Base-by-base conservation (phyloP, 2,329 filamentous ascomycete species). In the Leptosphaerulina australis region DNA sequence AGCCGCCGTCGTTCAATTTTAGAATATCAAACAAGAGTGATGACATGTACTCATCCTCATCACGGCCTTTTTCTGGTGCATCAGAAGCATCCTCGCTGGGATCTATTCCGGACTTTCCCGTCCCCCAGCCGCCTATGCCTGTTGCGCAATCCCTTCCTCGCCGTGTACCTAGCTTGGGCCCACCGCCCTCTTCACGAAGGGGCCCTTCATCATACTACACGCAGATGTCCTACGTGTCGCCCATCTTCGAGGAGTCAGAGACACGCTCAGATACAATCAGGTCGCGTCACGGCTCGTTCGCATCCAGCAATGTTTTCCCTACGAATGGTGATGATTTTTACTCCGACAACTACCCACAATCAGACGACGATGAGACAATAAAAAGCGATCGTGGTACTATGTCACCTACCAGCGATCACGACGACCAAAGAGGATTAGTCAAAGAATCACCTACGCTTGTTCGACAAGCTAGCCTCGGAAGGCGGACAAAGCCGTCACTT, bases 161-260 rank as follows among this genome's bases (percentile, higher is more conserved):
- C 40, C 71, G 73, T 9, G 64, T 68, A 15, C 74, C 74, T 9
- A 75, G 72, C 39, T 64, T 80, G 25, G 77, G 77, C 3, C 77
- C 77, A 17, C 77, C 77, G n/a, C 77, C 77, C 1, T 78, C 76
- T 1, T 70, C 77, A 5, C 68, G 78, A 21, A 66, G 75, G 68
- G 78, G 77, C 4, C 78, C 77, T 7, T 72, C 74, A 4, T 77
- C 75, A 0, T 79, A 79, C 58, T 80, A 80, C 51, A 76, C 76
- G 2, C 76, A 78, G 51, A 66, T 73, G 44, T 76, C 74, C 0
- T 76, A 75, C 20, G 78, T 80, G 20, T 75, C 77, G 24, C 77
- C 78, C 2, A 80, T 80, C 39, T 72, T 67, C 3, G 78, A 80
- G 63, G 78, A 80, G 55, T 70, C 74, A 5, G 77, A 79, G 45